phyloP scores from a whole-genome alignment of 1,139 yeast genomes.

The Sugiyamaella neomexicana region DNA sequence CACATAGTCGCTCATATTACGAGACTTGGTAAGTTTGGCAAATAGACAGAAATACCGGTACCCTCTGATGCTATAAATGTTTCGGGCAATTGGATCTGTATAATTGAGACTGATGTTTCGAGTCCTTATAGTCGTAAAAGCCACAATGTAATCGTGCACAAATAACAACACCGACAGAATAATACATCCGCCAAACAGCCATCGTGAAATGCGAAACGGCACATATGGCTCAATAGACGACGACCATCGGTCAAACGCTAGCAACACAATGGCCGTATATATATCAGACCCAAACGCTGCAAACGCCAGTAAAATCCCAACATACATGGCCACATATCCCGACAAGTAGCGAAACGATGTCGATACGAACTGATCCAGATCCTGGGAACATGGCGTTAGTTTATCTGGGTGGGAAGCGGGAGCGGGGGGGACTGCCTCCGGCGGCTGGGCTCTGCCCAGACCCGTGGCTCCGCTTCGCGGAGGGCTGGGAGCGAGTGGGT shows the following conservation, averaged over 20 bases:
- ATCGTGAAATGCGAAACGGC: conserved; percentile 65
- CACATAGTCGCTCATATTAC: conserved; percentile 62
- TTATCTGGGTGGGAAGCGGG: background rate
- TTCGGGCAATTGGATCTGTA: conserved; percentile 64
- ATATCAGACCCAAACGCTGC: conserved; percentile 70
- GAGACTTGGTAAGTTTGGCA: conserved; percentile 63
- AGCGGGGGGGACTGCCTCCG: conserved; percentile 1
- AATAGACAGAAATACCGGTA: conserved; percentile 74
- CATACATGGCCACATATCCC: conserved; percentile 55
- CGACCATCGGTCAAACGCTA: conserved; percentile 79
- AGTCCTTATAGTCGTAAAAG: conserved; percentile 57
- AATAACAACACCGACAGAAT: conserved; percentile 66
- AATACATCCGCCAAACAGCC: conserved; percentile 85
- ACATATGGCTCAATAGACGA: conserved; percentile 54
- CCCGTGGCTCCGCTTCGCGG: conserved; percentile 7
- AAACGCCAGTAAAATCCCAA: conserved; percentile 53
- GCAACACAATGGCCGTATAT: conserved; percentile 72
- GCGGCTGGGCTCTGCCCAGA: conserved; percentile 10
- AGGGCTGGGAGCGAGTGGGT: background rate
- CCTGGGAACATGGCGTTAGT: conserved; percentile 28
- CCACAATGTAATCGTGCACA: conserved; percentile 60
- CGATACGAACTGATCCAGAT: conserved; percentile 54
- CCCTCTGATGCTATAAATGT: conserved; percentile 54
- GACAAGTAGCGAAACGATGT: conserved; percentile 53
- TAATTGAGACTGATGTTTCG: conserved; percentile 70